phyloP scores from a whole-genome alignment of 2,329 filamentous ascomycete species.

The Fusarium proliferatum region DNA sequence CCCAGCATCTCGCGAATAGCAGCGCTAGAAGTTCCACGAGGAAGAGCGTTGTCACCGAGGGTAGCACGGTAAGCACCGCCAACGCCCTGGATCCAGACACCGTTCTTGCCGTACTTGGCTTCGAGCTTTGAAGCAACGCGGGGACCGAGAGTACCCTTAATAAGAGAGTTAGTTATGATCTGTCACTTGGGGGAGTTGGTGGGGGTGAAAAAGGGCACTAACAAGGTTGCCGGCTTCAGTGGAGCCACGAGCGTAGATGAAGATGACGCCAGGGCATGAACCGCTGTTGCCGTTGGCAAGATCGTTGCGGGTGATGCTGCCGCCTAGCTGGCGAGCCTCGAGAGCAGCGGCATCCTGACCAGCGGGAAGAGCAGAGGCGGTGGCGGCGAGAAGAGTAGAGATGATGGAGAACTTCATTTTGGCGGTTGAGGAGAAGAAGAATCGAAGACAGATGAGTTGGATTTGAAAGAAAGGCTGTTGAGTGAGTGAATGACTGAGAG shows the following conservation, averaged over 20 bases:
- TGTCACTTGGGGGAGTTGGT: background rate
- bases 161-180: background rate
- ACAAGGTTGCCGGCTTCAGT: conserved; percentile 55
- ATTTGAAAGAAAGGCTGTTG: conserved; percentile 10
- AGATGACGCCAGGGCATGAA: conserved; percentile 52
- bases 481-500: conserved; percentile 10
- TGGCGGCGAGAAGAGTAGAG: conserved; percentile 31
- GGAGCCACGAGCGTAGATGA: conserved; percentile 55
- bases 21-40: conserved; percentile 50
- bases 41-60: conserved; percentile 51
- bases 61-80: conserved; percentile 53
- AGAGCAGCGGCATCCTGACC: conserved; percentile 2
- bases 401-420: conserved; percentile 36
- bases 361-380: conserved; percentile 27
- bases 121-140: conserved; percentile 46
- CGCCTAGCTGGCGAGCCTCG: conserved; percentile 33
- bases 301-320: conserved; percentile 40
- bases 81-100: conserved; percentile 58
- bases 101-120: conserved; percentile 35
- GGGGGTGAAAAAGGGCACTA: background rate
- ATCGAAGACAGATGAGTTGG: background rate
- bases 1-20: conserved; percentile 55
- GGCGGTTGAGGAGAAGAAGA: background rate
- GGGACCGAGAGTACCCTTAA: conserved; percentile 48
- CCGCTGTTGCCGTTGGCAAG: conserved; percentile 44